phyloP scores from a whole-genome alignment of 768 basidiomycete genomes.

The Rhodotorula diobovata region DNA sequence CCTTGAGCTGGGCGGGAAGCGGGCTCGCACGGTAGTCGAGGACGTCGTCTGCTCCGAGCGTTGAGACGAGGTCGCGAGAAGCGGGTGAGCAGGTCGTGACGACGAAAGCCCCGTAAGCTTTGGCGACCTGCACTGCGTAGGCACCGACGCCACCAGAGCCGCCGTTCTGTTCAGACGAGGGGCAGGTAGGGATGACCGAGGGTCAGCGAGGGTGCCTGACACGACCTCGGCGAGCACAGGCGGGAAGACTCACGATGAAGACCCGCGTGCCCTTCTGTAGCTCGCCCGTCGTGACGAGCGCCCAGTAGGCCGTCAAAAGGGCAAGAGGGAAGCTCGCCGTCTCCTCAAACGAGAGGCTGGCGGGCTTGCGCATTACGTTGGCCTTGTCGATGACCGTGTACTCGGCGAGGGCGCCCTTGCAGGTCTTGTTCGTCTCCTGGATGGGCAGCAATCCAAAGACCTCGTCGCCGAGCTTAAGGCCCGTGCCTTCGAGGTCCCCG shows the following conservation, averaged over 20 bases:
- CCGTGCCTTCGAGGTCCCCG: constrained; percentile 53
- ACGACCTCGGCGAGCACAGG: no score
- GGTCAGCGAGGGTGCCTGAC: no score
- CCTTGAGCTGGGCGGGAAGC: constrained; percentile 10
- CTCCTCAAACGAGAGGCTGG: constrained; percentile 55
- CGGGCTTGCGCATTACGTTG: constrained; percentile 53
- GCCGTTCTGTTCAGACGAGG: constrained; percentile 13
- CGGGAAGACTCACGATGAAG: constrained; percentile 17
- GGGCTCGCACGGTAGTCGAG: constrained; percentile 26
- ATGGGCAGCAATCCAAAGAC: constrained; percentile 59
- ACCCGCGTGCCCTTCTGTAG: constrained; percentile 20
- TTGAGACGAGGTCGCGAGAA: constrained; percentile 18
- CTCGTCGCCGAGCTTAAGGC: constrained; percentile 59
- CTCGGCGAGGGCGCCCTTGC: constrained; percentile 60
- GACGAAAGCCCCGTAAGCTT: constrained; percentile 28
- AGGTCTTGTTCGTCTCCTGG: constrained; percentile 47
- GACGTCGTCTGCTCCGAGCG: constrained; percentile 8
- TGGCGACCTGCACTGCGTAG: constrained; percentile 23
- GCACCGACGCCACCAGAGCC: constrained; percentile 23
- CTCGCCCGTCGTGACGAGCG: constrained; percentile 50
- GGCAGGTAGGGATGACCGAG: neutral
- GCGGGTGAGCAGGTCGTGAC: constrained; percentile 31
- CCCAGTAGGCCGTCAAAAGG: constrained; percentile 58
- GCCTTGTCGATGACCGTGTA: constrained; percentile 55
- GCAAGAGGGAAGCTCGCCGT: constrained; percentile 61